Evolutionary conservation across 75 land plant genomes (phyloP), one percentile per base, ranked within the genome.

Genomic region (Pinus taeda): DNA sequence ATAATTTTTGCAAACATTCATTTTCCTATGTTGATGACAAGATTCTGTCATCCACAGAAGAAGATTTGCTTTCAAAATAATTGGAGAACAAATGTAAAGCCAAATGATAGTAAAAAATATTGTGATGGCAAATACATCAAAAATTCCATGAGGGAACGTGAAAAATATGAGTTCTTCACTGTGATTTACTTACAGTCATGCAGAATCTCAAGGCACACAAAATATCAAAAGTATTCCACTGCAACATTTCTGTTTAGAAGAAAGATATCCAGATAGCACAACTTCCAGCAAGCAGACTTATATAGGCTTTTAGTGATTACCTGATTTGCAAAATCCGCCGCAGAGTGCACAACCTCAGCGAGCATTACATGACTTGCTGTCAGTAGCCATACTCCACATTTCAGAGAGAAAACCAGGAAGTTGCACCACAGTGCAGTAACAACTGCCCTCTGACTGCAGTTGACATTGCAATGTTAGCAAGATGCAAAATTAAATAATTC

Each of bases 281-380:
- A 24, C 30, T 12, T 26, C 65, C 65, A 26, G 15, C 65, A 62
- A 49, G 55, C 55, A 49, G 55, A 49, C 55, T 9, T 49, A 49
- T 49, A 49, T 49, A 67, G 9, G 72, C 14, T 39, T 33, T 33
- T 15, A 73, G 3, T 22, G 82, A 53, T 26, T 82, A 94, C 99
- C 98, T 97, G 99, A 84, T 97, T 97, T 72, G 97, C 95, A 82
- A 94, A 89, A 80, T 97, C 99, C 63, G 99, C 97, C 64, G 88
- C 83, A 45, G 99, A 94, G 74, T 96, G 99, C 36, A 96, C 91
- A 57, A 90, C 86, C 85, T 97, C 99, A 60, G 99, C 99, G 49
- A 97, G 78, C 93, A 97, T 97, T 36, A 97, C 99, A 92, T 97
- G 99, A 78, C 99, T 97, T 18, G 94, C 82, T 66, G 95, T 97